Evolutionary conservation across 306 rosid genomes (phyloP).

Genomic region (Medicago arabica): DNA sequence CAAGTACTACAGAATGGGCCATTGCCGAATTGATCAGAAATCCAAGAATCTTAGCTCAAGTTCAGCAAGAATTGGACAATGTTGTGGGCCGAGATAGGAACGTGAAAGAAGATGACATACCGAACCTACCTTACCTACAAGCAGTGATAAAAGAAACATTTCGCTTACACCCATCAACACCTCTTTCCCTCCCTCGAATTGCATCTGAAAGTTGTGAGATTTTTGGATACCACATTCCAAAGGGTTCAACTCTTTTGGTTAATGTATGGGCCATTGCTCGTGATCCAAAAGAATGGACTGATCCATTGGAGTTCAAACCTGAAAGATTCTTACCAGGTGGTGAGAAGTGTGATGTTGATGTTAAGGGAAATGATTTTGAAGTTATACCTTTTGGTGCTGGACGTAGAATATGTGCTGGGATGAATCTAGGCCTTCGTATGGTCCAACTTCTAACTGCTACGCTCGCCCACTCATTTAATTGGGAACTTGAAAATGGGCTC

Average conservation of each 20-base stretch:
- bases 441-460: slow-evolving; percentile 71
- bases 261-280: slow-evolving; percentile 87
- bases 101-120: slow-evolving; percentile 59
- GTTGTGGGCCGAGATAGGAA: slow-evolving; percentile 67
- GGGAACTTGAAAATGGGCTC: slow-evolving; percentile 61
- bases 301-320: slow-evolving; percentile 71
- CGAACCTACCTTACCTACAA: slow-evolving; percentile 66
- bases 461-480: slow-evolving; percentile 67
- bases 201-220: slow-evolving; percentile 64
- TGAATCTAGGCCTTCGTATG: slow-evolving; percentile 75
- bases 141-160: slow-evolving; percentile 84
- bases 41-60: slow-evolving; percentile 55
- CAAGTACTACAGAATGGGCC: slow-evolving; percentile 86
- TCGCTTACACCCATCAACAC: slow-evolving; percentile 89
- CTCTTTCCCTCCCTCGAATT: slow-evolving; percentile 77
- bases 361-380: slow-evolving; percentile 77
- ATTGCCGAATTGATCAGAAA: slow-evolving; percentile 67
- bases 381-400: slow-evolving; percentile 90
- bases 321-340: slow-evolving; percentile 74
- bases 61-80: slow-evolving; percentile 67
- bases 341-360: slow-evolving; percentile 63
- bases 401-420: slow-evolving; percentile 78
- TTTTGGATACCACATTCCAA: slow-evolving; percentile 69
- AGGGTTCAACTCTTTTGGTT: slow-evolving; percentile 75
- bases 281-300: slow-evolving; percentile 66